Evolutionary conservation across 208 protist genomes (phyloP).

Genomic region (Phytomonas sp.): DNA sequence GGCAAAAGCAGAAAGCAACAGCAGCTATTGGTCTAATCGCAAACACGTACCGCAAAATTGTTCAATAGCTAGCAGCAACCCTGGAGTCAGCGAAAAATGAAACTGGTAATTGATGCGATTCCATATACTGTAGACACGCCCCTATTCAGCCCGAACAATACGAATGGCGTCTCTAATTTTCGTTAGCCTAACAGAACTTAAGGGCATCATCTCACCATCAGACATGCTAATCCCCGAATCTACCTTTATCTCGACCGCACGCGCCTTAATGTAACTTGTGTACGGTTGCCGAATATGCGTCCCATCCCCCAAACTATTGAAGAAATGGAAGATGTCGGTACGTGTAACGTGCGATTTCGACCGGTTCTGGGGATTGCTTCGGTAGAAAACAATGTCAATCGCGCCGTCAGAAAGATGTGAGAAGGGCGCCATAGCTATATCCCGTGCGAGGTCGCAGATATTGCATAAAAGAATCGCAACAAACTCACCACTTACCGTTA

Average conservation of each 20-base stretch:
- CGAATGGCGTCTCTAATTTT: slow-evolving; percentile 38
- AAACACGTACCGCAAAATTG: not conserved
- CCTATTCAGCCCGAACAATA: slow-evolving; percentile 46
- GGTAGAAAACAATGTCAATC: slow-evolving; percentile 70
- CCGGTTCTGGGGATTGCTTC: slow-evolving; percentile 18
- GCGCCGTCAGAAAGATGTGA: slow-evolving; percentile 69
- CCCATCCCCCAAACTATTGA: slow-evolving; percentile 48
- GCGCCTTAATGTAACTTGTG: slow-evolving; percentile 73
- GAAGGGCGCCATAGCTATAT: slow-evolving; percentile 71
- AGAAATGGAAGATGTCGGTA: slow-evolving; percentile 62
- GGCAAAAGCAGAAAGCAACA: not conserved
- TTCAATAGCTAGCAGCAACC: not conserved
- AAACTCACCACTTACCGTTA: slow-evolving; percentile 64
- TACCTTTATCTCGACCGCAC: slow-evolving; percentile 67
- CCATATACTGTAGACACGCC: not conserved
- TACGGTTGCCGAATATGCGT: slow-evolving; percentile 55
- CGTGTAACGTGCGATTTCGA: slow-evolving; percentile 25
- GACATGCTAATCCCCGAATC: slow-evolving; percentile 66
- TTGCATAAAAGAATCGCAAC: slow-evolving; percentile 61
- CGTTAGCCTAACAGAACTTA: slow-evolving; percentile 51
- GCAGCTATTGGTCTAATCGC: not conserved
- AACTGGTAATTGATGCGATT: not conserved
- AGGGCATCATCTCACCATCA: slow-evolving; percentile 79
- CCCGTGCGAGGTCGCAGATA: slow-evolving; percentile 54
- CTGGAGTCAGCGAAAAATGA: not conserved